A percentile compares a stretch with the other conserved stretches of the same genome.
Evolutionary conservation across 345 rosid species (phyloP).

Genomic region (Boechera retrofracta): DNA sequence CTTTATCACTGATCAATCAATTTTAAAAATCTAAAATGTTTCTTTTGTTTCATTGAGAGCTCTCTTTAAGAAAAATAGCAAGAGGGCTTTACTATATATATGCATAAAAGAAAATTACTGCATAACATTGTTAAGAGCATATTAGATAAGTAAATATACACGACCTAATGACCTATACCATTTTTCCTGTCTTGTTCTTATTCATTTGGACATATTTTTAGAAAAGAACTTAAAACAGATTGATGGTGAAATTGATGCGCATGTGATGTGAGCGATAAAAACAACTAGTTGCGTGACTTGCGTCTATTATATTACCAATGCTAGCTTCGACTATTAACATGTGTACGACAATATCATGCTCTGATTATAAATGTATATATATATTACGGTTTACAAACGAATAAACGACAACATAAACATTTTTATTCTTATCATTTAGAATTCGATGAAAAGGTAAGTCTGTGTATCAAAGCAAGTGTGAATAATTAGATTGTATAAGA

Average conservation of each 20-base stretch:
- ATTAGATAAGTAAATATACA: background rate
- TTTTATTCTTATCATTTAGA: background rate
- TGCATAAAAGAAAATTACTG: background rate
- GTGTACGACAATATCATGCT: background rate
- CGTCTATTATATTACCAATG: background rate
- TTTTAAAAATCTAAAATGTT: conserved; percentile 3
- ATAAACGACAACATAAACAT: background rate
- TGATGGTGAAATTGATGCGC: background rate
- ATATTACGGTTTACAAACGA: background rate
- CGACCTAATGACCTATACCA: background rate
- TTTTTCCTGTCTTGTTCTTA: background rate
- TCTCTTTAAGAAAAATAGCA: background rate
- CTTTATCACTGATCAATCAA: conserved; percentile 37
- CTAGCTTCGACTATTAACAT: background rate
- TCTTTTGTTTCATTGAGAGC: conserved; percentile 17
- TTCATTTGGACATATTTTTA: conserved; percentile 15
- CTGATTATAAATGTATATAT: background rate
- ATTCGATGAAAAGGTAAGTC: background rate
- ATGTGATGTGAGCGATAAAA: background rate
- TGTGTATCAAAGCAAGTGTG: background rate
- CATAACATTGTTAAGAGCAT: background rate
- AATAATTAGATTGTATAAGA: background rate
- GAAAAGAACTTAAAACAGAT: background rate
- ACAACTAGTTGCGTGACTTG: background rate
- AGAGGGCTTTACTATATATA: background rate